Conservation (phyloP, 1,284 basidiomycete genomes). For the Microbotryum scabiosae region DNA sequence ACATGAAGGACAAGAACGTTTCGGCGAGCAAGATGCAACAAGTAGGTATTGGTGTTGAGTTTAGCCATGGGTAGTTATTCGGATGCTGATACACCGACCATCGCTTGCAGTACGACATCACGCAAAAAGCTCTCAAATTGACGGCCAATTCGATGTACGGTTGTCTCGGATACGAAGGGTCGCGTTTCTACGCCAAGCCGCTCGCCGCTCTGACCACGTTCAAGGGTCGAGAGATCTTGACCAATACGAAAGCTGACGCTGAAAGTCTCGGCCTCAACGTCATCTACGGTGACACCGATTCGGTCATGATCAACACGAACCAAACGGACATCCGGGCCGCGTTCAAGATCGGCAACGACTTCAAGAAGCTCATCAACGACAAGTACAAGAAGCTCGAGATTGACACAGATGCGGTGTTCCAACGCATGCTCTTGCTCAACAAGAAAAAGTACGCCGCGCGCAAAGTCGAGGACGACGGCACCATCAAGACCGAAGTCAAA, state of each 20-base stretch:
- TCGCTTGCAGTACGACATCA: constrained; percentile 72
- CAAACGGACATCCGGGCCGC: constrained; percentile 80
- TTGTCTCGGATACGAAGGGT: constrained; percentile 95
- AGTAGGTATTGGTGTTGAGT: constrained; percentile 45
- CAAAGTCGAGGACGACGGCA: constrained; percentile 72
- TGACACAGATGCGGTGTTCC: constrained; percentile 89
- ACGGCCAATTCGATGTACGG: constrained; percentile 99
- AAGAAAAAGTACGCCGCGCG: constrained; percentile 99
- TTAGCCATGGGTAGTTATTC: not conserved
- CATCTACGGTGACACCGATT: constrained; percentile 98
- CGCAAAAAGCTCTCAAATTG: constrained; percentile 92
- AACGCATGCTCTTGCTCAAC: constrained; percentile 83
- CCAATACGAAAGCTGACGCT: constrained; percentile 83
- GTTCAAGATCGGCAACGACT: constrained; percentile 78
- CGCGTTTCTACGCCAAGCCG: constrained; percentile 92
- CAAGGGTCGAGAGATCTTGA: constrained; percentile 96
- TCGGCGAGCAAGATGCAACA: constrained; percentile 72
- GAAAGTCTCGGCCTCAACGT: constrained; percentile 86
- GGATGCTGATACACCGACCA: not conserved
- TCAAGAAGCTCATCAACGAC: constrained; percentile 95
- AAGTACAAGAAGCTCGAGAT: constrained; percentile 93
- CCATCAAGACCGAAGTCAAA: constrained; percentile 69
- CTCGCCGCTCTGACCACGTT: constrained; percentile 93
- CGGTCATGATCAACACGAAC: constrained; percentile 96
- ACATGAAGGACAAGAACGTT: constrained; percentile 86